Evolutionary conservation across 208 protist genomes (phyloP).

Genomic region (Trypanosoma vivax): DNA sequence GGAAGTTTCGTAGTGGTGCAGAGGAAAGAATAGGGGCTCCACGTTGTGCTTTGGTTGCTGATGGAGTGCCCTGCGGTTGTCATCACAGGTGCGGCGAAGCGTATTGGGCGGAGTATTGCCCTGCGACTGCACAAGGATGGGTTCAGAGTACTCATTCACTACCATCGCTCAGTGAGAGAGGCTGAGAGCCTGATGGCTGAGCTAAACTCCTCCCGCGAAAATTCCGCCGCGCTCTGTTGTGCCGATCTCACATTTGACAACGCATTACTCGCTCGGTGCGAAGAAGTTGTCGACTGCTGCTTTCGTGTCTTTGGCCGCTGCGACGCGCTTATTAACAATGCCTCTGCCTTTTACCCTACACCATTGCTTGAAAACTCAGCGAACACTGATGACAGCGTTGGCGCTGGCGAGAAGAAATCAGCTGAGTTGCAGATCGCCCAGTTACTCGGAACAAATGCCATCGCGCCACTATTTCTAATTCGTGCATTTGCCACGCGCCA

Average conservation of each 20-base stretch:
- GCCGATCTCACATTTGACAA: neutral
- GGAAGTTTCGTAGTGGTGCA: too few species aligned
- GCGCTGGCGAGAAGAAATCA: neutral
- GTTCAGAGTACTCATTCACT: slow-evolving; percentile 58
- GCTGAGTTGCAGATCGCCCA: slow-evolving; percentile 25
- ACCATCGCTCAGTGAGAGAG: slow-evolving; percentile 24
- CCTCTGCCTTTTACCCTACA: slow-evolving; percentile 67
- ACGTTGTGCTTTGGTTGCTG: neutral
- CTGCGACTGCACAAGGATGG: slow-evolving; percentile 36
- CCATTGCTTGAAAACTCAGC: slow-evolving; percentile 38
- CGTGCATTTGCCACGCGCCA: slow-evolving; percentile 38
- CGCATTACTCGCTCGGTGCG: slow-evolving; percentile 24
- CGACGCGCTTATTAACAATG: slow-evolving; percentile 84
- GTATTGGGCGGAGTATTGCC: slow-evolving; percentile 49
- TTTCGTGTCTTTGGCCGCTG: slow-evolving; percentile 52
- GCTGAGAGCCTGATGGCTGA: slow-evolving; percentile 28
- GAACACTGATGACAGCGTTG: neutral
- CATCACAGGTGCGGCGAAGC: slow-evolving; percentile 49
- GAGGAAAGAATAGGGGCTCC: neutral
- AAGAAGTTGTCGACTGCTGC: slow-evolving; percentile 33
- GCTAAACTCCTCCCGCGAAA: slow-evolving; percentile 40
- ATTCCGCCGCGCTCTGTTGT: slow-evolving; percentile 22
- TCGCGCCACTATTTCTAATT: slow-evolving; percentile 60
- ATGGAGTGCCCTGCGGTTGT: slow-evolving; percentile 35
- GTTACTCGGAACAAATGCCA: slow-evolving; percentile 69